These are phyloP conservation scores for Termitomyces eurrhizus DNA, from an alignment of 768 basidiomycete species.

Conservation along the genomic window DNA sequence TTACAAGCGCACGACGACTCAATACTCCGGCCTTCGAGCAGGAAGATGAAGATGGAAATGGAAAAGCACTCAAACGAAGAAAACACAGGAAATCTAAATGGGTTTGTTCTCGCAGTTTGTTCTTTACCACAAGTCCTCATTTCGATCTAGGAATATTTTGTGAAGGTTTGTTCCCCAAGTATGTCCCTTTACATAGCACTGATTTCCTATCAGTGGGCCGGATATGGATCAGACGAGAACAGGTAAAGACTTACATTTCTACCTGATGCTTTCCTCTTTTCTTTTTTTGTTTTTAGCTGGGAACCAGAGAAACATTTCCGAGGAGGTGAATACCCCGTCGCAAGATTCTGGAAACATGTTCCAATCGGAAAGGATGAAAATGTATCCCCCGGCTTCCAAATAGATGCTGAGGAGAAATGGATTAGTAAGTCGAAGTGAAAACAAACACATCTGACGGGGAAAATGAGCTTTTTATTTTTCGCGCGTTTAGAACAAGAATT, in stretches of 20 bases:
- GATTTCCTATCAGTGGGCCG: background rate
- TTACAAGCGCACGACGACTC: background rate
- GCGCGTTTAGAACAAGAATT: conserved; percentile 30
- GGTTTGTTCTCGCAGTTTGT: background rate
- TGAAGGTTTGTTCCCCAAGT: background rate
- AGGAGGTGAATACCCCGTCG: conserved; percentile 53
- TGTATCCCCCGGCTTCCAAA: conserved; percentile 47
- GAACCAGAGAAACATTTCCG: conserved; percentile 60
- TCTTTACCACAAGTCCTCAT: background rate
- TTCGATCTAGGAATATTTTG: conserved; percentile 1
- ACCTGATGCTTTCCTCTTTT: background rate
- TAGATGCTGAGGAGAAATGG: conserved; percentile 45
- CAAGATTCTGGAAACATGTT: conserved; percentile 55
- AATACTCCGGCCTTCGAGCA: background rate
- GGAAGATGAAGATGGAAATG: background rate
- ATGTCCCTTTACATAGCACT: background rate
- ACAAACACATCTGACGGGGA: conserved; percentile 4
- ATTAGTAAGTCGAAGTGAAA: conserved; percentile 40
- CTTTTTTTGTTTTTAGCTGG: conserved; percentile 44
- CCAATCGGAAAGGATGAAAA: conserved; percentile 47
- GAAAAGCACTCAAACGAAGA: background rate
- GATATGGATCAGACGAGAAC: background rate
- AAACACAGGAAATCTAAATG: background rate
- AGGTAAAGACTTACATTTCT: background rate
- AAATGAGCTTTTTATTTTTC: background rate